These are phyloP conservation scores for Boletus reticuloceps DNA, from an alignment of 768 basidiomycete genomes.

Conservation along the genomic window DNA sequence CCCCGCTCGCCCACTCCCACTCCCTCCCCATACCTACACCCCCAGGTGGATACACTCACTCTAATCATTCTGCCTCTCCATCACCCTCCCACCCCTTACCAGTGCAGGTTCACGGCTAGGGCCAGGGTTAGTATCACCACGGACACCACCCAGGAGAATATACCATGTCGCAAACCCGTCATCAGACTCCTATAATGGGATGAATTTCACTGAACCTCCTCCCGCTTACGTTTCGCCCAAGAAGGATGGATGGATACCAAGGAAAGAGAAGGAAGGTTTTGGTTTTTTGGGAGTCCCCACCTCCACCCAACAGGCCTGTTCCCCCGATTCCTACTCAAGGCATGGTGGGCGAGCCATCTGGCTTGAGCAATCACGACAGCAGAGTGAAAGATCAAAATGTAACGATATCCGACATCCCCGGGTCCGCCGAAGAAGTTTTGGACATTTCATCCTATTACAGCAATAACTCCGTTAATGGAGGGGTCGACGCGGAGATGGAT, in stretches of 20 bases:
- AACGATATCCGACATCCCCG: conserved; percentile 12
- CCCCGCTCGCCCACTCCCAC: conserved; percentile 25
- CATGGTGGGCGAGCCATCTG: conserved; percentile 6
- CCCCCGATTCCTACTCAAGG: conserved; percentile 13
- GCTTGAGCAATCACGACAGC: neutral
- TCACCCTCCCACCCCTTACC: conserved; percentile 7
- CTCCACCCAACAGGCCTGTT: conserved; percentile 17
- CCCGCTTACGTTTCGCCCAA: conserved; percentile 42
- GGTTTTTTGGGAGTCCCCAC: neutral
- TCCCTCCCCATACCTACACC: conserved; percentile 20
- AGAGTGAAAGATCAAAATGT: neutral
- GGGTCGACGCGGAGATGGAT: conserved; percentile 3
- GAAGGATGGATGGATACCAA: neutral
- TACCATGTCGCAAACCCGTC: conserved; percentile 44
- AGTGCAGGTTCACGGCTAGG: neutral
- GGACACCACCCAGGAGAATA: conserved; percentile 38
- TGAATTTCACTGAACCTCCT: conserved; percentile 38
- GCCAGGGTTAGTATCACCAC: conserved; percentile 16
- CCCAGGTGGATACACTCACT: conserved; percentile 1
- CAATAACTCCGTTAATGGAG: conserved; percentile 4
- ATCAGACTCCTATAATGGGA: conserved; percentile 19
- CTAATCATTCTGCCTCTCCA: conserved; percentile 9
- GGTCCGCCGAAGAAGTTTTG: conserved; percentile 25
- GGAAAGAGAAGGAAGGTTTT: conserved; percentile 20
- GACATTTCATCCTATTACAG: conserved; percentile 27